These are phyloP conservation scores for Beauveria australis DNA, from an alignment of 2,329 filamentous ascomycete species.

Conservation along the genomic window DNA sequence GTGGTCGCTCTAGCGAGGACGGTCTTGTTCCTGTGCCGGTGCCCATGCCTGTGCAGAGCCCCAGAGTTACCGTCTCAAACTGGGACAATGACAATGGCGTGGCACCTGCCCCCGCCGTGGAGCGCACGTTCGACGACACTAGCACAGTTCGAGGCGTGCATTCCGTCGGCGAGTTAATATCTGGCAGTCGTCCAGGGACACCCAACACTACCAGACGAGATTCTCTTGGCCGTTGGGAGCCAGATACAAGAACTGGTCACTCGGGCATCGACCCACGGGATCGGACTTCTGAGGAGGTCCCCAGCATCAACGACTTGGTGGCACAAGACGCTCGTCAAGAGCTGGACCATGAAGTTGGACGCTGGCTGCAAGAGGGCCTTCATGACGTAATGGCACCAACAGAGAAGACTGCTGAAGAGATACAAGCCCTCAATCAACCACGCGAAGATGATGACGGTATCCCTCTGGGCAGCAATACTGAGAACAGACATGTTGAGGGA, in stretches of 20 bases:
- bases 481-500: slow-evolving; percentile 40
- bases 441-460: slow-evolving; percentile 34
- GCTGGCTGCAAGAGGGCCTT: slow-evolving; percentile 38
- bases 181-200: slow-evolving; percentile 17
- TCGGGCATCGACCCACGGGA: slow-evolving; percentile 39
- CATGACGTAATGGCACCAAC: slow-evolving; percentile 19
- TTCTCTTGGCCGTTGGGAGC: slow-evolving; percentile 33
- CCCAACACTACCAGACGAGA: slow-evolving; percentile 26
- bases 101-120: slow-evolving; percentile 28
- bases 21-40: slow-evolving; percentile 29
- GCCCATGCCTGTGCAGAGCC: slow-evolving; percentile 40
- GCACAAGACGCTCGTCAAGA: slow-evolving; percentile 33
- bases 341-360: slow-evolving; percentile 40
- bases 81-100: slow-evolving; percentile 39
- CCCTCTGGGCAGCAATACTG: slow-evolving; percentile 36
- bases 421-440: slow-evolving; percentile 16
- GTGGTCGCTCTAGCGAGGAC: slow-evolving; percentile 43
- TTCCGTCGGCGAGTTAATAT: slow-evolving; percentile 33
- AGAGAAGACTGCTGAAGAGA: slow-evolving; percentile 20
- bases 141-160: slow-evolving; percentile 27
- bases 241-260: slow-evolving; percentile 30
- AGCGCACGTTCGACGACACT: slow-evolving; percentile 31
- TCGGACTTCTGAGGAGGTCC: slow-evolving; percentile 34
- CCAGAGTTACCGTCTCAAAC: slow-evolving; percentile 47
- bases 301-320: slow-evolving; percentile 39